These are phyloP conservation scores for Dovyalis caffra DNA, from an alignment of 345 rosid genomes.

Conservation along the genomic window DNA sequence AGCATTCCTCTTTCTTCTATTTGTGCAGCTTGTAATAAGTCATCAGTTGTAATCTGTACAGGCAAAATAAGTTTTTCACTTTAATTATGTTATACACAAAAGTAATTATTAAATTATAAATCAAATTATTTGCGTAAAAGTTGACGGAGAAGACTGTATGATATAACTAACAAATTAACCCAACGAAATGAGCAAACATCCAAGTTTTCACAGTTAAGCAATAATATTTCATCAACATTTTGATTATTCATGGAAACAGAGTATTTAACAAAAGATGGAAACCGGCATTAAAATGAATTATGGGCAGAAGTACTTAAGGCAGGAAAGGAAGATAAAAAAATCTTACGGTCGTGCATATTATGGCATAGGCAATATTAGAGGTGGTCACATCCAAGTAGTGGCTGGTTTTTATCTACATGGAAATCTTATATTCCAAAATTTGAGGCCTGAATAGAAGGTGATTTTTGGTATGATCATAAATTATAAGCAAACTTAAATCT, in stretches of 20 bases:
- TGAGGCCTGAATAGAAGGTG: not conserved
- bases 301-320: too few species aligned
- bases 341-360: not conserved
- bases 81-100: not conserved
- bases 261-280: not conserved
- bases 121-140: not conserved
- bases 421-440: not conserved
- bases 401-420: not conserved
- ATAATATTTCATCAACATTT: not conserved
- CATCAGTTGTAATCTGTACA: conserved; percentile 91
- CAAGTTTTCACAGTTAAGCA: not conserved
- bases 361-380: not conserved
- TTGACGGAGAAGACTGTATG: not conserved
- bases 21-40: conserved; percentile 91
- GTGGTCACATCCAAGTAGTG: not conserved
- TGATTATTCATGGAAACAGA: not conserved
- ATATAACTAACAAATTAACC: not conserved
- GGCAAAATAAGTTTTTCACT: conserved; percentile 7
- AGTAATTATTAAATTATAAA: not conserved
- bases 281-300: not conserved
- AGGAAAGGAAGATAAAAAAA: not conserved
- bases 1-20: conserved; percentile 95
- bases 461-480: not conserved
- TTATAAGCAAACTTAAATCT: not conserved
- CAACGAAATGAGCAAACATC: not conserved